A percentile compares a stretch with the other conserved stretches of the same genome.
These are phyloP conservation scores for Oenanthe sinensis DNA, from an alignment of 129 eudicot species.

Conservation along the genomic window DNA sequence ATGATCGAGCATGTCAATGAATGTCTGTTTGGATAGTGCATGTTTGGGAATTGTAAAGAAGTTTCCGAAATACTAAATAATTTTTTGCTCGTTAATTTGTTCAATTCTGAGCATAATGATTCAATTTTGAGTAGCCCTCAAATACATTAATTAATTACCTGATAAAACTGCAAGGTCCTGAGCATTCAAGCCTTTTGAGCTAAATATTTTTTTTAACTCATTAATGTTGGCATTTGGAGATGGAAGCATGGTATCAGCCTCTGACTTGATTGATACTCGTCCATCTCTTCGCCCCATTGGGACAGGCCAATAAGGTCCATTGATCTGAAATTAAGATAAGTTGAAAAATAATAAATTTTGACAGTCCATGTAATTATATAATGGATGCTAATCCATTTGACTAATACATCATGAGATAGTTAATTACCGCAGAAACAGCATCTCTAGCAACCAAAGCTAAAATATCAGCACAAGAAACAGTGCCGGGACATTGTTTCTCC, in stretches of 20 bases:
- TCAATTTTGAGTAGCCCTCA: too few species aligned
- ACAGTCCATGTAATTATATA: background rate
- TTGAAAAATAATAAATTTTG: background rate
- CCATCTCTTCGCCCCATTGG: conserved; percentile 33
- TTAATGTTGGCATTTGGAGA: background rate
- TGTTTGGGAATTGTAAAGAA: background rate
- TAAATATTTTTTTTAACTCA: background rate
- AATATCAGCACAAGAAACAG: conserved; percentile 91
- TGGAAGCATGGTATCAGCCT: background rate
- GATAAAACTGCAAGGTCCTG: background rate
- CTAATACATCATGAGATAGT: background rate
- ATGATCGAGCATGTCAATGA: background rate
- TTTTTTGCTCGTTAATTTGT: too few species aligned
- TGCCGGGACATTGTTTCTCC: conserved; percentile 56
- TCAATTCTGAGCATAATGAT: background rate
- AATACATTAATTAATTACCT: background rate
- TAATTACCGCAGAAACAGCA: conserved; percentile 34
- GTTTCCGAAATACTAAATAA: background rate
- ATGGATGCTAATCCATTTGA: background rate
- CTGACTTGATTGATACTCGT: background rate
- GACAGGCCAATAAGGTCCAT: conserved; percentile 53
- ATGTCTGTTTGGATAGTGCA: background rate
- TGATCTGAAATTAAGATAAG: conserved; percentile 20
- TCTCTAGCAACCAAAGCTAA: conserved; percentile 66
- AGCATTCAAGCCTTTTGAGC: conserved; percentile 7